Base-by-base conservation (phyloP, 1,284 basidiomycete genomes). In the Phellinidium pouzarii region DNA sequence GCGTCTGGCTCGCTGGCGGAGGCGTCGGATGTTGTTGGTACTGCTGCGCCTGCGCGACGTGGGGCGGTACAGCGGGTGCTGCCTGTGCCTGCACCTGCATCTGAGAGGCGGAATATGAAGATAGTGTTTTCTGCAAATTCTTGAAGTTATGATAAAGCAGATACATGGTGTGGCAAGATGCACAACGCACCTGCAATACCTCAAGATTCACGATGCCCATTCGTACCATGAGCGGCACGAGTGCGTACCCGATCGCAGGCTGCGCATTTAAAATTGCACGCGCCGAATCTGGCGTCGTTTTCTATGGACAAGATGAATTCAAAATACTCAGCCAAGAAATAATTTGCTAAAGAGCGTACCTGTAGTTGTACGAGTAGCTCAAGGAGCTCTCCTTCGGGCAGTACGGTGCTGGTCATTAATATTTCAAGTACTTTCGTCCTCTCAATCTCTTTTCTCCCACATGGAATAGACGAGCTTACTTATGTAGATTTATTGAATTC, bases 171-270 rank as follows among this genome's bases (percentile, higher is more conserved):
- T 41, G 38, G n/a, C 31, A 27, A 26, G 11, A 23, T 4, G 17
- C 8, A 26, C 38, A 22, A 46, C 67, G 25, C 59, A 86, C 86
- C 70, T 86, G 82, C 53, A 87, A 77, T 5, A 85, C 82, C 41
- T 87, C 82, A 49, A 83, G 71, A 53, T 86, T 80, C 36, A 89
- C 74, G 0, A 84, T 82, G 53, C 82, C 80, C 68, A 89, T 78
- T 55, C 78, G 79, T 14, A 85, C 82, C 83, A 89, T 86, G 37
- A 87, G 76, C 1, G 76, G 74, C 55, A 88, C 82, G 1, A 89
- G 69, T 1, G 83, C 84, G 64, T 86, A 87, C 0, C 85, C 80
- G 54, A 89, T 86, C 52, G 79, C 78, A 0, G 87, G 86, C 57
- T 86, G 83, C 9, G 73, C 71, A 58, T 83, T 84, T 40, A 89